Conservation (phyloP, 2,329 filamentous ascomycete species). For the Xylariaceae sp. region DNA sequence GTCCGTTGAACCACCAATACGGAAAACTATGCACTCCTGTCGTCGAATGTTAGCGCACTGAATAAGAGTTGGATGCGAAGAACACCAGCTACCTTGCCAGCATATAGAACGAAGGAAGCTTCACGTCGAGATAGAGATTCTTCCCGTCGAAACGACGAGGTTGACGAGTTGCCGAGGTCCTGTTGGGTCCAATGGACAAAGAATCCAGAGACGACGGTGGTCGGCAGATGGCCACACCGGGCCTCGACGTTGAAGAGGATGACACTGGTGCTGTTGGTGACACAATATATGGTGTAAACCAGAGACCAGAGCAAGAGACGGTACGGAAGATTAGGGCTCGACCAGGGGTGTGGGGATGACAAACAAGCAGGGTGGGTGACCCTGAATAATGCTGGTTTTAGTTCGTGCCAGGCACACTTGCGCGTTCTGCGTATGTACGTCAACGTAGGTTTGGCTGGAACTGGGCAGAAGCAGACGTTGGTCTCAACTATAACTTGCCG, state of each 20-base stretch:
- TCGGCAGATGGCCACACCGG: slow-evolving; percentile 1
- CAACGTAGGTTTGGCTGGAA: not conserved
- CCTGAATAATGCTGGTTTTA: slow-evolving; percentile 5
- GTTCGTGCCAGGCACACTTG: slow-evolving; percentile 7
- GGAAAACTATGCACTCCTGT: not conserved
- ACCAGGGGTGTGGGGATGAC: not conserved
- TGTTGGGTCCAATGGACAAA: not conserved
- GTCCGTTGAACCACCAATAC: slow-evolving; percentile 21
- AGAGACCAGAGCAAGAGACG: not conserved
- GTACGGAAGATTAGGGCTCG: slow-evolving; percentile 5
- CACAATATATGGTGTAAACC: slow-evolving; percentile 1
- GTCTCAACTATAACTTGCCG: slow-evolving; percentile 5
- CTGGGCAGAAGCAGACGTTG: slow-evolving; percentile 4
- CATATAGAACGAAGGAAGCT: slow-evolving; percentile 1
- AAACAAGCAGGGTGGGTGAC: slow-evolving; percentile 2
- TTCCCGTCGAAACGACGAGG: not conserved
- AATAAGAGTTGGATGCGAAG: not conserved
- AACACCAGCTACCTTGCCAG: not conserved
- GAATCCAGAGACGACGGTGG: not conserved
- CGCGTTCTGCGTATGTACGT: slow-evolving; percentile 12
- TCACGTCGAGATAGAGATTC: not conserved
- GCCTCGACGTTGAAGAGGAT: slow-evolving; percentile 6
- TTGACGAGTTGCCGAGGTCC: not conserved
- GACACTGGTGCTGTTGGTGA: slow-evolving; percentile 1
- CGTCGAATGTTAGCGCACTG: not conserved